Conservation (phyloP, 495 filamentous ascomycete species). For the Xylaria intraflava region DNA sequence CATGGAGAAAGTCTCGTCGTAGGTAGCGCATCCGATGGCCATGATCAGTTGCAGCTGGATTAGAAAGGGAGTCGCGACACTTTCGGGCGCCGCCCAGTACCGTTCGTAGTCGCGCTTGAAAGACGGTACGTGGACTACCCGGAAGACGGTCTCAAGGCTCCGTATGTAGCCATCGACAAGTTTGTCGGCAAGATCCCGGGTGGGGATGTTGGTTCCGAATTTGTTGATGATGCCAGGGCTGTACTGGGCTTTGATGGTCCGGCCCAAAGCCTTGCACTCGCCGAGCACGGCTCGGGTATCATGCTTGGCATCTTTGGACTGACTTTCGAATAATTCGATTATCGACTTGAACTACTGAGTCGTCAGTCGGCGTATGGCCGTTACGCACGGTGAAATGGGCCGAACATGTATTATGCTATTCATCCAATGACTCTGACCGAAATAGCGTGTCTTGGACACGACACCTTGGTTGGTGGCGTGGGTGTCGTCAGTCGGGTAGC, state of each 20-base stretch:
- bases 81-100: constrained; percentile 28
- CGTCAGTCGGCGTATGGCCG: constrained; percentile 3
- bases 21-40: constrained; percentile 52
- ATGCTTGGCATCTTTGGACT: constrained; percentile 27
- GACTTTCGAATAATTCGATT: constrained; percentile 32
- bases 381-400: not conserved
- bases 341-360: constrained; percentile 34
- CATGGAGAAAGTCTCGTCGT: constrained; percentile 42
- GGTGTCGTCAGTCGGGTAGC: constrained; percentile 11
- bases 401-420: constrained; percentile 37
- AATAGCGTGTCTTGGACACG: constrained; percentile 47
- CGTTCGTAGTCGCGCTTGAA: constrained; percentile 47
- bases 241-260: constrained; percentile 38
- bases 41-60: constrained; percentile 59
- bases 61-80: constrained; percentile 35
- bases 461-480: constrained; percentile 32
- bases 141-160: constrained; percentile 46
- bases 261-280: constrained; percentile 41
- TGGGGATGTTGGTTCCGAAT: constrained; percentile 32
- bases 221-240: constrained; percentile 36
- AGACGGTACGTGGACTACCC: constrained; percentile 45
- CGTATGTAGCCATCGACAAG: constrained; percentile 47
- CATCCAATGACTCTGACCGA: constrained; percentile 55
- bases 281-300: constrained; percentile 27
- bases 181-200: constrained; percentile 40